Conservation (phyloP, 1,284 basidiomycete species). For the Trichosporon ovoides region DNA sequence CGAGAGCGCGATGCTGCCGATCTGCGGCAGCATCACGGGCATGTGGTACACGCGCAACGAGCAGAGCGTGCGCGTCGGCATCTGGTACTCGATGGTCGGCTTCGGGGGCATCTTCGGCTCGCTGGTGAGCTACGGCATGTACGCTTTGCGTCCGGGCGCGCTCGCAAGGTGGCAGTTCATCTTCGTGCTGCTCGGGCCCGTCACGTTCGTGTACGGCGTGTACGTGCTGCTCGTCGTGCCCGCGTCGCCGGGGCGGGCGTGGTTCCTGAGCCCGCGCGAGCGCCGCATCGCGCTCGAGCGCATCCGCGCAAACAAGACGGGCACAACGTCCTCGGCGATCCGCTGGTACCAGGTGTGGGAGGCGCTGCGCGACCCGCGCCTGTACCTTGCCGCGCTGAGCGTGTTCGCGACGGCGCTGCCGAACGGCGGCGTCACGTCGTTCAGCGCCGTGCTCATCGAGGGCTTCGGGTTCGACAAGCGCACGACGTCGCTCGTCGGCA, state of each 20-base stretch:
- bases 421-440: conserved; percentile 24
- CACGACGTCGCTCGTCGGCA: conserved; percentile 25
- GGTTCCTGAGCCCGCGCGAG: conserved; percentile 43
- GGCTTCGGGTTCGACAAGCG: conserved; percentile 27
- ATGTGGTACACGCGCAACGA: conserved; percentile 42
- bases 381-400: not conserved
- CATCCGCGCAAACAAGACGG: conserved; percentile 45
- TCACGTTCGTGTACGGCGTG: conserved; percentile 15
- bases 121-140: conserved; percentile 38
- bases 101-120: conserved; percentile 20
- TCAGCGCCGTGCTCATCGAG: conserved; percentile 17
- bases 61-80: conserved; percentile 28
- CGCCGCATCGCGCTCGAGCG: conserved; percentile 47
- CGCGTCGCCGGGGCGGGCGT: conserved; percentile 37
- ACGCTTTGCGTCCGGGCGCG: conserved; percentile 4
- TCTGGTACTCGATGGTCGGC: conserved; percentile 28
- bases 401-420: conserved; percentile 11
- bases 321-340: conserved; percentile 34
- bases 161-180: conserved; percentile 20
- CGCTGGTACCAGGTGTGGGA: conserved; percentile 44
- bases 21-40: conserved; percentile 18
- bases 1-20: not conserved
- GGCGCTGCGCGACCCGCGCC: conserved; percentile 31
- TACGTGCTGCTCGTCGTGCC: conserved; percentile 31
- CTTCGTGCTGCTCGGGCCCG: conserved; percentile 24